Percentiles rank a stretch among this genome's conserved stretches.
These are phyloP conservation scores for Hanseniaspora lindneri DNA, from an alignment of 805 yeast species.

Conservation along the genomic window DNA sequence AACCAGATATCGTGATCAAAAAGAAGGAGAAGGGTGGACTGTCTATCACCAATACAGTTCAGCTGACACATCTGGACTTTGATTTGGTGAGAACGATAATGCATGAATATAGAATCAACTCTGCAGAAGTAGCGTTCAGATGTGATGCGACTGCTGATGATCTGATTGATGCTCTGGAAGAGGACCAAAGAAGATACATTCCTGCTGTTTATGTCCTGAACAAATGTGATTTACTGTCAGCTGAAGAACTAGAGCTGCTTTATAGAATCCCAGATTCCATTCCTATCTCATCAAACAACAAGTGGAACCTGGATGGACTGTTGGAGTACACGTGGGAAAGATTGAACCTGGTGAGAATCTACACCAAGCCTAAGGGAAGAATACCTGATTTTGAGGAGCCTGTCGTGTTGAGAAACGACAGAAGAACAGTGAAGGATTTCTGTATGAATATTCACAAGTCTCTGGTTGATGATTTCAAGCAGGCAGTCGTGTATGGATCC, in stretches of 20 bases:
- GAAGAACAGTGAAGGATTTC: conserved; percentile 84
- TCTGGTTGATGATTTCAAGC: conserved; percentile 82
- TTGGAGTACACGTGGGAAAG: conserved; percentile 92
- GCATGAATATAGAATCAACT: conserved; percentile 86
- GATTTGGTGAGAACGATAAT: conserved; percentile 94
- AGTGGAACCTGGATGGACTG: conserved; percentile 94
- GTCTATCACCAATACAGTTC: conserved; percentile 84
- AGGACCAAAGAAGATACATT: conserved; percentile 78
- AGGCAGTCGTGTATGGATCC: conserved; percentile 84
- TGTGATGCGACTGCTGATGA: conserved; percentile 98
- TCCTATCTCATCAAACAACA: conserved; percentile 89
- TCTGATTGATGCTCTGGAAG: conserved; percentile 85
- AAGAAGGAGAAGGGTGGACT: conserved; percentile 95
- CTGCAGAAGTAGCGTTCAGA: conserved; percentile 91
- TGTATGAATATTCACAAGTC: conserved; percentile 94
- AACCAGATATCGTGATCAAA: conserved; percentile 84
- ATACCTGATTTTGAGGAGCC: conserved; percentile 93
- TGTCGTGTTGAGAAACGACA: conserved; percentile 72
- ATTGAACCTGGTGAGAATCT: conserved; percentile 82
- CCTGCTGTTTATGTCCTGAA: conserved; percentile 92
- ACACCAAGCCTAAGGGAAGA: conserved; percentile 92
- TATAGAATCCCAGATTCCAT: conserved; percentile 94
- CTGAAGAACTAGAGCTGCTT: conserved; percentile 82
- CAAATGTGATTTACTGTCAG: conserved; percentile 88
- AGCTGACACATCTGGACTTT: conserved; percentile 77